A percentile compares a stretch with the other conserved stretches of the same genome.
phyloP scores from a whole-genome alignment of 306 rosid genomes.

The Calophaca sinica region DNA sequence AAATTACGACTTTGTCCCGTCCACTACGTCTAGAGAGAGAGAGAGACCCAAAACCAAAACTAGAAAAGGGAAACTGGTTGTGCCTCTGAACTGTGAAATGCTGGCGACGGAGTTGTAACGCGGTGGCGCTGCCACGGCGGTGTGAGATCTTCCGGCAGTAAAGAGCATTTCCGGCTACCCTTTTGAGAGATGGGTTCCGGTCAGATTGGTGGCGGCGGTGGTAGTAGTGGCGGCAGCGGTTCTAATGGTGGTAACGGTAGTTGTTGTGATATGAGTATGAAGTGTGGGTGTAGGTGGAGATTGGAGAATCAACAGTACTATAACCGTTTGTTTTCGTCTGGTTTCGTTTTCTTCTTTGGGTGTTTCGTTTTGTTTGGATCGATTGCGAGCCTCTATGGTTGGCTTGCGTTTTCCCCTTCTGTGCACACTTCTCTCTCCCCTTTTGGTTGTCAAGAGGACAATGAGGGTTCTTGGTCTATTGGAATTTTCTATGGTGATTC shows the following conservation, averaged over 20 bases:
- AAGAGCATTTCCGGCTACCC: constrained; percentile 24
- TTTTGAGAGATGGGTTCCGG: constrained; percentile 68
- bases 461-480: constrained; percentile 98
- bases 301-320: constrained; percentile 56
- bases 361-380: constrained; percentile 84
- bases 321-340: constrained; percentile 70
- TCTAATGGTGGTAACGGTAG: constrained; percentile 43
- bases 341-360: constrained; percentile 75
- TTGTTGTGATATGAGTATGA: constrained; percentile 65
- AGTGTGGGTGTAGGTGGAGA: constrained; percentile 73
- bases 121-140: constrained; percentile 47
- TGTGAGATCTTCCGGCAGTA: constrained; percentile 43
- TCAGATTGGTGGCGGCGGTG: constrained; percentile 49
- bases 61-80: neutral
- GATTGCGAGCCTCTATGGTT: constrained; percentile 74
- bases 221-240: constrained; percentile 22
- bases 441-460: constrained; percentile 85
- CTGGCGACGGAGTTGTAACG: constrained; percentile 29
- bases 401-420: constrained; percentile 80
- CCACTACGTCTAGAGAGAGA: constrained; percentile 13
- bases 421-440: constrained; percentile 55
- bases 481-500: constrained; percentile 91
- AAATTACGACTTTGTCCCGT: constrained; percentile 46
- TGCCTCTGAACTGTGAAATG: constrained; percentile 42
- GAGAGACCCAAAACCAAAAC: neutral